phyloP scores from a whole-genome alignment of 257 asterid genomes.

The Solanum pimpinellifolium region DNA sequence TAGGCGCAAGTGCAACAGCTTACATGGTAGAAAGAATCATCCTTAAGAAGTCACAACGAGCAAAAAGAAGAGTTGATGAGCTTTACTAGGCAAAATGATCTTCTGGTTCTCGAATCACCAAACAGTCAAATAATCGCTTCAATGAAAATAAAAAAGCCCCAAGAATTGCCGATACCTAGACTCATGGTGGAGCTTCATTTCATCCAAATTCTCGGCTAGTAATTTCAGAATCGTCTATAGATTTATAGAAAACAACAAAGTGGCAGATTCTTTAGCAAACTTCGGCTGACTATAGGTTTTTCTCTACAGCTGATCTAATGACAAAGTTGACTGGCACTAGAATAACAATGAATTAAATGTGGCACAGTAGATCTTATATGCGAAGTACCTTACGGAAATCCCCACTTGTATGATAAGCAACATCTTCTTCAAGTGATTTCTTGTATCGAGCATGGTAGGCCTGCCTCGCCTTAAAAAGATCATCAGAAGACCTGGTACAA shows the following conservation, averaged over 20 bases:
- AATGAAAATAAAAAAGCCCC: background rate
- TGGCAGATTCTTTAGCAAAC: background rate
- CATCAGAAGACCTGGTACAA: slow-evolving; percentile 58
- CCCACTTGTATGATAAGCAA: slow-evolving; percentile 69
- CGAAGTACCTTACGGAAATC: slow-evolving; percentile 62
- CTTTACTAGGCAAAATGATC: background rate
- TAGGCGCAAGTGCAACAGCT: background rate
- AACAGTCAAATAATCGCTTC: background rate
- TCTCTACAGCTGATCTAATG: background rate
- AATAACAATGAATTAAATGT: background rate
- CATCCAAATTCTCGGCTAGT: background rate
- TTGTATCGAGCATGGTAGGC: slow-evolving; percentile 58
- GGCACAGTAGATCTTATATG: background rate
- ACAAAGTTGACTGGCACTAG: background rate
- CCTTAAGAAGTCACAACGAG: background rate
- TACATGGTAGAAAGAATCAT: background rate
- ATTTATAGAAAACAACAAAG: background rate
- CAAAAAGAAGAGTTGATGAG: background rate
- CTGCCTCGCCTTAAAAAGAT: slow-evolving; percentile 59
- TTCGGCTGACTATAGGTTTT: background rate
- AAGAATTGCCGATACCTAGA: background rate
- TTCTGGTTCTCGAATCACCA: background rate
- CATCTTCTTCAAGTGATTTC: slow-evolving; percentile 89
- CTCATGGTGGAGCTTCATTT: background rate
- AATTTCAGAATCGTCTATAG: background rate